Percentiles rank a stretch among this genome's conserved stretches.
These are phyloP conservation scores for Schwanniomyces yamadae DNA, from an alignment of 805 yeast genomes.

Conservation along the genomic window DNA sequence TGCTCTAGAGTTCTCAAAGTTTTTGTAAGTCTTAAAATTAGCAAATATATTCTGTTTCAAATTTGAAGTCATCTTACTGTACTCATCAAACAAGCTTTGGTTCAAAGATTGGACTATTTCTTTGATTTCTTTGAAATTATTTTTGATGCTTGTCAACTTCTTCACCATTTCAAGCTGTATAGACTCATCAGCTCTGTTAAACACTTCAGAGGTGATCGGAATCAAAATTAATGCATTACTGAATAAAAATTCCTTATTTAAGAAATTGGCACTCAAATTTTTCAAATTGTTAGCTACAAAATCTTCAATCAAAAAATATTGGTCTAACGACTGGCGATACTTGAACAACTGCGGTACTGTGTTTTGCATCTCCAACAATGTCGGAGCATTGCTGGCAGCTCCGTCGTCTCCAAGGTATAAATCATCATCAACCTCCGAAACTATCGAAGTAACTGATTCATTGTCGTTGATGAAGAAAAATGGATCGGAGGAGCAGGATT, in stretches of 20 bases:
- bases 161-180: slow-evolving; percentile 3
- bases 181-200: not conserved
- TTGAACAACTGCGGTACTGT: slow-evolving; percentile 7
- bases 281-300: slow-evolving; percentile 8
- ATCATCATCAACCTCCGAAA: slow-evolving; percentile 3
- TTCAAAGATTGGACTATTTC: slow-evolving; percentile 7
- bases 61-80: slow-evolving; percentile 4
- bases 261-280: slow-evolving; percentile 5
- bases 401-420: not conserved
- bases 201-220: slow-evolving; percentile 3
- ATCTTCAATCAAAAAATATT: slow-evolving; percentile 7
- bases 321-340: slow-evolving; percentile 5
- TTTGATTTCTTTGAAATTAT: slow-evolving; percentile 4
- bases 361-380: slow-evolving; percentile 5
- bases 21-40: slow-evolving; percentile 8
- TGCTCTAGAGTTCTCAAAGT: slow-evolving; percentile 13
- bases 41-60: slow-evolving; percentile 11
- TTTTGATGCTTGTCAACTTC: slow-evolving; percentile 6
- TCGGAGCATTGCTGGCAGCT: slow-evolving; percentile 5
- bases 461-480: slow-evolving; percentile 6
- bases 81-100: slow-evolving; percentile 5
- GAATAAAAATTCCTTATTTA: slow-evolving; percentile 6
- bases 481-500: slow-evolving; percentile 2
- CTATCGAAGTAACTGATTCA: slow-evolving; percentile 4
- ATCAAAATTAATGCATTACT: slow-evolving; percentile 3